phyloP scores from a whole-genome alignment of 306 rosid genomes.

The Coriaria nepalensis region DNA sequence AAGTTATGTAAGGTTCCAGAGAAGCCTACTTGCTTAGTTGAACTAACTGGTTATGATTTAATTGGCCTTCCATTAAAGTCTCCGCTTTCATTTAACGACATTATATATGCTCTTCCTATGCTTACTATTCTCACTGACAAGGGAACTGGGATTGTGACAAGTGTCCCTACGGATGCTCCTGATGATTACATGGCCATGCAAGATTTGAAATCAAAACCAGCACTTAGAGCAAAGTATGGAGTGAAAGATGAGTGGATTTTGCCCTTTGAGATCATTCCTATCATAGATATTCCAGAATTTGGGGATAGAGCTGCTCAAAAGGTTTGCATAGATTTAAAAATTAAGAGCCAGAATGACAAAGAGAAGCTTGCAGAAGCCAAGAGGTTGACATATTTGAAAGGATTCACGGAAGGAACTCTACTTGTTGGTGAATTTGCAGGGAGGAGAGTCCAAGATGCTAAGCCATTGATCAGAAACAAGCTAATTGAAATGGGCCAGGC shows the following conservation, averaged over 20 bases:
- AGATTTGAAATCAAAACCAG: conserved; percentile 67
- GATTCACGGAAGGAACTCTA: conserved; percentile 84
- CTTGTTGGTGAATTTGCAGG: conserved; percentile 63
- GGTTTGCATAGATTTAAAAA: conserved; percentile 69
- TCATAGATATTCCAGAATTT: conserved; percentile 59
- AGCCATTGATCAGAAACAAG: conserved; percentile 66
- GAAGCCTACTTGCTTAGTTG: conserved; percentile 65
- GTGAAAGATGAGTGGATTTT: conserved; percentile 83
- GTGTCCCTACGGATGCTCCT: conserved; percentile 95
- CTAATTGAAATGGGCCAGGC: conserved; percentile 72
- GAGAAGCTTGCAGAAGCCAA: conserved; percentile 94
- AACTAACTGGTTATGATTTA: conserved; percentile 68
- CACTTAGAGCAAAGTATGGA: conserved; percentile 60
- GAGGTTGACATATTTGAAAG: conserved; percentile 80
- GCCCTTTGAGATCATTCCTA: conserved; percentile 76
- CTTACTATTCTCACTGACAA: conserved; percentile 78
- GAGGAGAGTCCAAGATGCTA: conserved; percentile 66
- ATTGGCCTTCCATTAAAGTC: conserved; percentile 84
- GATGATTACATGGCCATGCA: conserved; percentile 93
- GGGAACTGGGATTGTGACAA: conserved; percentile 92
- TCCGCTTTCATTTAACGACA: conserved; percentile 55
- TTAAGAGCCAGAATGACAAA: conserved; percentile 84
- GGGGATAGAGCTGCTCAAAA: conserved; percentile 79
- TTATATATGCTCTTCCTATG: conserved; percentile 92
- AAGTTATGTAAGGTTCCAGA: conserved; percentile 50